These are phyloP conservation scores for Pestalotiopsis fici DNA, from an alignment of 2,329 filamentous ascomycete genomes.

Conservation along the genomic window DNA sequence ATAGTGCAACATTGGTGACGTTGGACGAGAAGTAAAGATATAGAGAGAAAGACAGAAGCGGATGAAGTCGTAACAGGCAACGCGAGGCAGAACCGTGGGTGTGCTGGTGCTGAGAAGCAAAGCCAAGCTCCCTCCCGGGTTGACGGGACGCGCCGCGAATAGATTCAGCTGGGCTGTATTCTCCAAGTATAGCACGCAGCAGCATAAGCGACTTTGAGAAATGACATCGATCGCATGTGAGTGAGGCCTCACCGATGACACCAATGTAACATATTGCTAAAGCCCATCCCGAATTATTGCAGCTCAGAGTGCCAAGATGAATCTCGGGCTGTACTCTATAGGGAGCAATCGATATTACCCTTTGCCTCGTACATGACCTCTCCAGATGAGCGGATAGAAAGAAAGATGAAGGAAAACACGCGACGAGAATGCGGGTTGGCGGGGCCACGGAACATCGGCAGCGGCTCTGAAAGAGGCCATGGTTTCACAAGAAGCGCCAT, in stretches of 20 bases:
- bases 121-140: neutral
- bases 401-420: neutral
- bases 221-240: neutral
- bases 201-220: neutral
- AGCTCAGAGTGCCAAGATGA: neutral
- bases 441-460: neutral
- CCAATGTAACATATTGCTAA: neutral
- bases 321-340: neutral
- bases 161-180: neutral
- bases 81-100: neutral
- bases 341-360: neutral
- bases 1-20: conserved; percentile 1
- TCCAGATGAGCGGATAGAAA: neutral
- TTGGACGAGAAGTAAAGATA: neutral
- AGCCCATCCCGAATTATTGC: neutral
- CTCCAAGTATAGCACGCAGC: neutral
- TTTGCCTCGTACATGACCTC: neutral
- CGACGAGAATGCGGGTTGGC: neutral
- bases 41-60: neutral
- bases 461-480: neutral
- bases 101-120: neutral
- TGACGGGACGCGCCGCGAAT: neutral
- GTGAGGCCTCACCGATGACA: neutral
- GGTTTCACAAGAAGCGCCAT: conserved; percentile 6
- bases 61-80: neutral